Conservation (phyloP, 2,329 filamentous ascomycete genomes). For the Arthrobotrys conoides region DNA sequence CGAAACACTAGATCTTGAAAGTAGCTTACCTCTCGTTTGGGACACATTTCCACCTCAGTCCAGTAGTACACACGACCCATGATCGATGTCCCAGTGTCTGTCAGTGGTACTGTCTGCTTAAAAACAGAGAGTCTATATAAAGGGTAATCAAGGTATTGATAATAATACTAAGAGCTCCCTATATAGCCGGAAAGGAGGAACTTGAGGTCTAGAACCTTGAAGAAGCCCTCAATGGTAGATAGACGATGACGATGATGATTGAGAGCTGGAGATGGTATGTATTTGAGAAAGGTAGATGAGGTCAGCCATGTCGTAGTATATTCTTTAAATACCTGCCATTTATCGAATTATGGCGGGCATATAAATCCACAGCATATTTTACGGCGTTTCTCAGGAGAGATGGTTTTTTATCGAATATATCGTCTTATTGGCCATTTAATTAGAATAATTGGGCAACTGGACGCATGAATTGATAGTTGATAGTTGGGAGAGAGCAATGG, state of each 20-base stretch:
- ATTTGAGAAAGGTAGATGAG: not conserved
- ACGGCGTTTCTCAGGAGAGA: constrained; percentile 1
- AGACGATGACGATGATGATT: too few relatives aligned
- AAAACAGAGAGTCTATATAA: not conserved
- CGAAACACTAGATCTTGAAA: not conserved
- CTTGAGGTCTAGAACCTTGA: not conserved
- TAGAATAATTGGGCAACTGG: not conserved
- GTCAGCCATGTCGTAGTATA: not conserved
- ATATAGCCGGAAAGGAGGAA: not conserved
- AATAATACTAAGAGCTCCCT: not conserved
- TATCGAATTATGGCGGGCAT: not conserved
- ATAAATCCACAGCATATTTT: not conserved
- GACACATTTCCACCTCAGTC: constrained; percentile 10
- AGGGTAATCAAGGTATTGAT: not conserved
- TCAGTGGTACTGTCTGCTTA: not conserved
- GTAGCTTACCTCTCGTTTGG: constrained; percentile 29
- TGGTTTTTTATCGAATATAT: not conserved
- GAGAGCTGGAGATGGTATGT: not conserved
- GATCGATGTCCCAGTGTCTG: not conserved
- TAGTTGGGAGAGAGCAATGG: too few relatives aligned
- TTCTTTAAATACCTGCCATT: not conserved
- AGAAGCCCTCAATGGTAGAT: not conserved
- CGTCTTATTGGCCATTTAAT: not conserved
- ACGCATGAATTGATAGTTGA: too few relatives aligned
- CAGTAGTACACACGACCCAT: constrained; percentile 39